These are phyloP conservation scores for Balamuthia mandrillaris DNA, from an alignment of 208 protist species.

Conservation along the genomic window DNA sequence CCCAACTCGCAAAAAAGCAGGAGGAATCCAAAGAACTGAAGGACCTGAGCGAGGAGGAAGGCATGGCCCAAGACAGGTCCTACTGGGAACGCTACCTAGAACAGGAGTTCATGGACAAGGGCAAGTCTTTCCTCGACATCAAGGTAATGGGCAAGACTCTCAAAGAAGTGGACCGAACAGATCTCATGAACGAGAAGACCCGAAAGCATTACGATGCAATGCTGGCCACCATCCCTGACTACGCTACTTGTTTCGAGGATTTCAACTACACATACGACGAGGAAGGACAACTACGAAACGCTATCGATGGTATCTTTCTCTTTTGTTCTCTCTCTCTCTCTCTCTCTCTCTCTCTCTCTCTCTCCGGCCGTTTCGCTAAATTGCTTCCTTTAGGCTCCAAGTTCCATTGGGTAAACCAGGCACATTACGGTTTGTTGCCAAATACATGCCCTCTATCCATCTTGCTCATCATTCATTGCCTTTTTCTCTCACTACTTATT, in stretches of 20 bases:
- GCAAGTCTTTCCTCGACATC: too few species aligned
- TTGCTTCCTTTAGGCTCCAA: neutral
- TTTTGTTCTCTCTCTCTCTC: neutral
- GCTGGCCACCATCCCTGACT: neutral
- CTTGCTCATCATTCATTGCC: neutral
- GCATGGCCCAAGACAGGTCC: too few species aligned
- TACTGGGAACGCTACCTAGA: too few species aligned
- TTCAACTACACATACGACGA: constrained; percentile 30
- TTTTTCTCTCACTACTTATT: too few species aligned
- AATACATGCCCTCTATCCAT: neutral
- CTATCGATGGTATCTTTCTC: neutral
- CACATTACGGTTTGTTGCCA: constrained; percentile 23
- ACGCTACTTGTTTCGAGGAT: constrained; percentile 15
- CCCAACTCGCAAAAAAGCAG: too few species aligned
- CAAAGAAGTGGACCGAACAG: too few species aligned
- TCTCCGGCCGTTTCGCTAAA: neutral
- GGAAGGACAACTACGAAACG: neutral
- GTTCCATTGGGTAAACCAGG: constrained; percentile 50
- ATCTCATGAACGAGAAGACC: neutral
- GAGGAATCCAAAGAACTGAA: too few species aligned
- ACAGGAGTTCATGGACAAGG: too few species aligned
- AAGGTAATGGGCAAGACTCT: too few species aligned
- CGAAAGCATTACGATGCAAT: constrained; percentile 4
- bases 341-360: neutral
- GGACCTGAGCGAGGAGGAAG: too few species aligned